phyloP scores from a whole-genome alignment of 2,329 filamentous ascomycete genomes.

The Aquanectria penicillioides region DNA sequence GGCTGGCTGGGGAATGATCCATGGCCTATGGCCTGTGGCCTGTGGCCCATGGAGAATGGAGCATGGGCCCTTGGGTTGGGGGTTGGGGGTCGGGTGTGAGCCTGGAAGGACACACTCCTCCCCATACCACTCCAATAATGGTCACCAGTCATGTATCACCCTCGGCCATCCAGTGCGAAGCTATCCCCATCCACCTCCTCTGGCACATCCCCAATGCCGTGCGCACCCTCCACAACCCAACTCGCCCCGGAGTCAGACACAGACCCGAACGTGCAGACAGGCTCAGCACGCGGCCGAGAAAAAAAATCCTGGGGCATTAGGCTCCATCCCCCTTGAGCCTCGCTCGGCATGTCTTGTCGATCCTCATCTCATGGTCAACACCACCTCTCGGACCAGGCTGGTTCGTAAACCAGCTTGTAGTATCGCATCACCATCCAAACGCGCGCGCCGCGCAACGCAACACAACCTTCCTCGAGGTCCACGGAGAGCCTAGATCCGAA shows the following conservation, averaged over 20 bases:
- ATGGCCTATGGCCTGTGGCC: too few relatives aligned
- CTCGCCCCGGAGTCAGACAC: constrained; percentile 1
- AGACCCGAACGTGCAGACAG: constrained; percentile 4
- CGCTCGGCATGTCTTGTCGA: constrained; percentile 18
- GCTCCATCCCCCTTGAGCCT: constrained; percentile 5
- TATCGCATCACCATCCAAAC: background rate
- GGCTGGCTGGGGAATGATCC: constrained; percentile 15
- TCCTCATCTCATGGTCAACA: constrained; percentile 1
- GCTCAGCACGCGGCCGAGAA: background rate
- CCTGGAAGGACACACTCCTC: constrained; percentile 1
- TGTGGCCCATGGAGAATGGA: too few relatives aligned
- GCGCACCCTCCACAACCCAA: constrained; percentile 13
- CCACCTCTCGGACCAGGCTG: constrained; percentile 5
- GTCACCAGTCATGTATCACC: constrained; percentile 16
- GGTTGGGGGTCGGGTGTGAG: constrained; percentile 6
- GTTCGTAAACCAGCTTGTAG: constrained; percentile 12
- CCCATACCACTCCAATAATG: constrained; percentile 9
- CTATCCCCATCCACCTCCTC: constrained; percentile 14
- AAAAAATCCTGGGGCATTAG: constrained; percentile 11
- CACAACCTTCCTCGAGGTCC: background rate
- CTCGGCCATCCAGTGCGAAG: constrained; percentile 6
- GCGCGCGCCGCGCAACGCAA: background rate
- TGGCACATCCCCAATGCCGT: constrained; percentile 11
- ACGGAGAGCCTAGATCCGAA: background rate
- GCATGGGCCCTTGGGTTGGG: background rate